These are phyloP conservation scores for Pittosporum tobira DNA, from an alignment of 129 eudicot species.

Conservation along the genomic window DNA sequence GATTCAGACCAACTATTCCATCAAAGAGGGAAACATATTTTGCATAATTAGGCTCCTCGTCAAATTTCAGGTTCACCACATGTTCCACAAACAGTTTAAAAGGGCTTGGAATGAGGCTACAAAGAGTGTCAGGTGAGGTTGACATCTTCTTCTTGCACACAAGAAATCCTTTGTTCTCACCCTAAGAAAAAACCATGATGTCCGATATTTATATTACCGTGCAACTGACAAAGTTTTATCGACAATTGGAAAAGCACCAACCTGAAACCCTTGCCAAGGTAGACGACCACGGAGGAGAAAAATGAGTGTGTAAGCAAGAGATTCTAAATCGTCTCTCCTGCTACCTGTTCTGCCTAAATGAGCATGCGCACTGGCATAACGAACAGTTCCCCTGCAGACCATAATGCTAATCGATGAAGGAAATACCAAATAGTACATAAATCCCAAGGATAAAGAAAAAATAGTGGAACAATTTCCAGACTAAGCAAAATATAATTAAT, in stretches of 20 bases:
- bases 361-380: slow-evolving; percentile 44
- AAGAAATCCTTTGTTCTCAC: slow-evolving; percentile 51
- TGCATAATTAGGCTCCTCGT: slow-evolving; percentile 50
- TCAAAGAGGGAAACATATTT: slow-evolving; percentile 40
- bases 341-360: slow-evolving; percentile 23
- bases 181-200: slow-evolving; percentile 20
- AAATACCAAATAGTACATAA: not conserved
- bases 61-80: slow-evolving; percentile 46
- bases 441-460: not conserved
- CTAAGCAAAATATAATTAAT: not conserved
- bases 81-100: slow-evolving; percentile 34
- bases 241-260: slow-evolving; percentile 7
- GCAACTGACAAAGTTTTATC: not conserved
- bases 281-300: slow-evolving; percentile 86
- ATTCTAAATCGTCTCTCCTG: slow-evolving; percentile 82
- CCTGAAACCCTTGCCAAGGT: slow-evolving; percentile 97
- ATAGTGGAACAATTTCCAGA: slow-evolving; percentile 3
- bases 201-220: not conserved
- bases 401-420: slow-evolving; percentile 3
- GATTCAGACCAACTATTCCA: slow-evolving; percentile 34
- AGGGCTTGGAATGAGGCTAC: slow-evolving; percentile 37
- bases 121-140: slow-evolving; percentile 46
- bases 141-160: slow-evolving; percentile 57
- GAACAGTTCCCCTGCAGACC: slow-evolving; percentile 75
- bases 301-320: slow-evolving; percentile 85